Evolutionary conservation across 495 filamentous ascomycete genomes (phyloP).

Genomic region (Neurospora cerealis): DNA sequence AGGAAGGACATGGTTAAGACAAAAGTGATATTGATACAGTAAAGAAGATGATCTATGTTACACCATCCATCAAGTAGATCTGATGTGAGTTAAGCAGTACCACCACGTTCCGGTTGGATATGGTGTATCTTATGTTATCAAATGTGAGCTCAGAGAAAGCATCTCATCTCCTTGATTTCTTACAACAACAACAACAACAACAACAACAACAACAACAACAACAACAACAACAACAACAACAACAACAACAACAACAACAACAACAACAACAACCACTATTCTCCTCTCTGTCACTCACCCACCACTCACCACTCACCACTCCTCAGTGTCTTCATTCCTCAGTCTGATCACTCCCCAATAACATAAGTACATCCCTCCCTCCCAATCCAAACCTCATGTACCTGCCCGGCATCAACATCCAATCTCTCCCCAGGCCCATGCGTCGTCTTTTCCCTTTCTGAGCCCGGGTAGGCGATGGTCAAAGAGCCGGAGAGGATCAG

Average conservation of each 20-base stretch:
- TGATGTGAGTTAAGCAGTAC: background rate
- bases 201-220: no score
- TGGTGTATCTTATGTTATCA: no score
- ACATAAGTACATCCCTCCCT: constrained; percentile 71
- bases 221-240: no score
- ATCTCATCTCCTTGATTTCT: no score
- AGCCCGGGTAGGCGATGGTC: constrained; percentile 58
- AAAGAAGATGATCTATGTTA: background rate
- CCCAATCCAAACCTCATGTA: constrained; percentile 83
- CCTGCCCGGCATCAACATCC: constrained; percentile 62
- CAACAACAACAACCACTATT: no score
- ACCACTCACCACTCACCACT: no score
- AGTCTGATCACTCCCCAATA: constrained; percentile 54
- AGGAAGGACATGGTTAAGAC: background rate
- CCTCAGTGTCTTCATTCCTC: no score
- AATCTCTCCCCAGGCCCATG: constrained; percentile 58
- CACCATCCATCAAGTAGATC: background rate
- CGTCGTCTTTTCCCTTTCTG: constrained; percentile 51
- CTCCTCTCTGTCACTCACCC: no score
- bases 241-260: no score
- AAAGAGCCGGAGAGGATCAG: constrained; percentile 61
- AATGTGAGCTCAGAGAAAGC: no score
- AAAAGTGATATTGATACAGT: background rate
- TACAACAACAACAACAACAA: no score
- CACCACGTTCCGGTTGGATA: background rate